Conservation (phyloP, 257 asterid species). For the Lithospermum erythrorhizon region DNA sequence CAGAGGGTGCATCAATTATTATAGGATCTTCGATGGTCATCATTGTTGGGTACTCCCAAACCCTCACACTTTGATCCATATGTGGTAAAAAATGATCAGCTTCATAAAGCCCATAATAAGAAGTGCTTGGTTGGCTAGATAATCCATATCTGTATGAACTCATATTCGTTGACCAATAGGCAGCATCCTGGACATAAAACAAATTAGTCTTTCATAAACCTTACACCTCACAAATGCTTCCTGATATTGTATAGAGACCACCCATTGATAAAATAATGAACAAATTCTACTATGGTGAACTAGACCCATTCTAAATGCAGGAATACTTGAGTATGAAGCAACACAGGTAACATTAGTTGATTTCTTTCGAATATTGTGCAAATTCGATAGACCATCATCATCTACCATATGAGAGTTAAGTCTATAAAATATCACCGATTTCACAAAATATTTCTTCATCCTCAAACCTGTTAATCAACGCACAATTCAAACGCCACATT, state of each 20-base stretch:
- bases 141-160: constrained; percentile 51
- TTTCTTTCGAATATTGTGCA: not conserved
- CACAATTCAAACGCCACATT: not conserved
- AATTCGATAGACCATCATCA: not conserved
- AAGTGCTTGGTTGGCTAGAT: constrained; percentile 41
- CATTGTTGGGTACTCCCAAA: constrained; percentile 58
- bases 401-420: too few relatives aligned
- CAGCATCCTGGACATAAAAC: constrained; percentile 41
- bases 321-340: not conserved
- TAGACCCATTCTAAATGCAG: not conserved
- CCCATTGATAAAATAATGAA: not conserved
- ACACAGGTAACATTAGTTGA: not conserved
- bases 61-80: constrained; percentile 45
- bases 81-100: constrained; percentile 26
- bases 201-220: not conserved
- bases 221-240: not conserved
- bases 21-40: constrained; percentile 35
- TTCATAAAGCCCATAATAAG: constrained; percentile 45
- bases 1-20: constrained; percentile 34
- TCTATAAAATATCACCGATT: too few relatives aligned
- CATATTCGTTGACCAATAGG: constrained; percentile 73
- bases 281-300: not conserved
- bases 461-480: too few relatives aligned
- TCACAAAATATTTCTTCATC: too few relatives aligned
- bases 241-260: not conserved